Base-by-base conservation (phyloP, 2,329 filamentous ascomycete genomes). In the Ilyonectria robusta region DNA sequence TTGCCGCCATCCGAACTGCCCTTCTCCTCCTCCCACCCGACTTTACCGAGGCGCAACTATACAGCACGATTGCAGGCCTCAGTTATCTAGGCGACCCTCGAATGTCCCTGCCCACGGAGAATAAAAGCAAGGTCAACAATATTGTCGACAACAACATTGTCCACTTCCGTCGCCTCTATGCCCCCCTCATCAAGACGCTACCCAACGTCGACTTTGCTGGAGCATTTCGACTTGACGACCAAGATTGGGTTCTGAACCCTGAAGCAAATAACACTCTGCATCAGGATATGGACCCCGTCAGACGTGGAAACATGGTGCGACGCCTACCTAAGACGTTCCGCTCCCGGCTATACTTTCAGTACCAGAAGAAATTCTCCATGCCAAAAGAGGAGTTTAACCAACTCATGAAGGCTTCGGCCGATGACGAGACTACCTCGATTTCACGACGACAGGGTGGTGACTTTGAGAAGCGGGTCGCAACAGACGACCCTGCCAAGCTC, bases 1-100 rank as follows among this genome's bases (percentile, higher is more conserved):
- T 98, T 48, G 95, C 95, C 9, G 97, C 97, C 3, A 86, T 98
- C 6, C 93, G 96, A 65, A 95, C 95, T 4, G 94, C 96, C 0
- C 87, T 99, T 1, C 87, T 99, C 1, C 89, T 99, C 26, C 87
- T 99, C 1, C 95, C 95, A 0, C 89, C 91, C 1, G 85, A 88
- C 2, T 99, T 99, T 79, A 95, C 92, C 29, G 96, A 99, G 77
- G 89, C 90, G 66, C 87, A 98, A 72, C 85, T 99, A 1, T 99
- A 98, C 81, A 92, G 89, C 73, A 96, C 94, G 21, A 98, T 99
- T 68, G 93, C 96, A 1, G 92, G 93, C 23, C 92, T 99, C 71
- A 97, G 93, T 77, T 99, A 99, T 80, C 89, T 97, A 72, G 96
- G 96, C 37, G 96, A 99, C 77, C 94, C 95, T n/a, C 93, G 96